These are phyloP conservation scores for Pleurotus platypus DNA, from an alignment of 768 basidiomycete genomes.

Conservation along the genomic window DNA sequence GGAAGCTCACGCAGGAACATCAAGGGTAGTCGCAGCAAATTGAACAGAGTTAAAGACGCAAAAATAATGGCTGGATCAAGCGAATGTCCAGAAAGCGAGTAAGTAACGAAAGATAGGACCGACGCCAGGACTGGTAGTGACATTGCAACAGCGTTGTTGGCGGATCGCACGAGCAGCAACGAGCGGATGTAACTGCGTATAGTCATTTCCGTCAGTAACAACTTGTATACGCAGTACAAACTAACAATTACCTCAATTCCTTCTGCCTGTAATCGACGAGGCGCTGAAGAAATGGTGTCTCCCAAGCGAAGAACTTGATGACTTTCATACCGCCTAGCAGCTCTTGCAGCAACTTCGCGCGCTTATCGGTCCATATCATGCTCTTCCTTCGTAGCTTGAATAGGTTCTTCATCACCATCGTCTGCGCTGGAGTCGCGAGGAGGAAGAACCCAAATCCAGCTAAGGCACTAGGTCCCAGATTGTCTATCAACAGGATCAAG, in stretches of 20 bases:
- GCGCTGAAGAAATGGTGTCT: conserved; percentile 72
- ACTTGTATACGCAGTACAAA: not conserved
- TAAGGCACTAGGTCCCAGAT: conserved; percentile 63
- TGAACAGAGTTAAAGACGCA: conserved; percentile 83
- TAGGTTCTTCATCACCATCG: conserved; percentile 65
- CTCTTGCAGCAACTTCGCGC: conserved; percentile 87
- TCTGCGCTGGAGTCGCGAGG: conserved; percentile 71
- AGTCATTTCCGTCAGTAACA: not conserved
- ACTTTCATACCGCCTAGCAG: conserved; percentile 86
- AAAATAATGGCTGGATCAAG: conserved; percentile 75
- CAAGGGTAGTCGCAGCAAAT: conserved; percentile 75
- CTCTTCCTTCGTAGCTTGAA: conserved; percentile 66
- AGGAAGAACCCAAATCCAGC: conserved; percentile 61
- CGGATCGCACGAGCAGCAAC: conserved; percentile 62
- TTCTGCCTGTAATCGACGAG: conserved; percentile 65
- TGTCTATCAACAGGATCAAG: conserved; percentile 66
- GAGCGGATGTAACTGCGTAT: conserved; percentile 55
- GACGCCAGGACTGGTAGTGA: conserved; percentile 77
- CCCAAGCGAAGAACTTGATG: conserved; percentile 93
- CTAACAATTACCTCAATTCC: conserved; percentile 57
- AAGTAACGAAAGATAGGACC: conserved; percentile 73
- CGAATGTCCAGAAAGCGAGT: conserved; percentile 66
- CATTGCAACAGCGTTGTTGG: conserved; percentile 64
- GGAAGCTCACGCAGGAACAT: conserved; percentile 58
- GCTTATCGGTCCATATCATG: conserved; percentile 89